These are phyloP conservation scores for Blastobotrys terrestris DNA, from an alignment of 805 yeast genomes.

Conservation along the genomic window DNA sequence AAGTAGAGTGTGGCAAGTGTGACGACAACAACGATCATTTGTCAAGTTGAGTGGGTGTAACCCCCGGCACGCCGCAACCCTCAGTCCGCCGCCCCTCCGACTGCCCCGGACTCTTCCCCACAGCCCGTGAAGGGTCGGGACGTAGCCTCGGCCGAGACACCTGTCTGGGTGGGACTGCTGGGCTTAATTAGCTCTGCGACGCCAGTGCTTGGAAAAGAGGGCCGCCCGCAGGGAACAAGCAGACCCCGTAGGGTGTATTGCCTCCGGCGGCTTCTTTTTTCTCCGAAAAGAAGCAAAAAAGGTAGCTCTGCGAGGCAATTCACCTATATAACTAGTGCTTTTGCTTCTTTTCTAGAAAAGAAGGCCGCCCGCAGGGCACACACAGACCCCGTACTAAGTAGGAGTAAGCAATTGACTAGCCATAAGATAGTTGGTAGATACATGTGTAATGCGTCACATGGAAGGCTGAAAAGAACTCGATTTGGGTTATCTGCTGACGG, in stretches of 20 bases:
- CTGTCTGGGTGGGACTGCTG: no score
- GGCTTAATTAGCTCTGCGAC: no score
- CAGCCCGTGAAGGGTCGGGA: no score
- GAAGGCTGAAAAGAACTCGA: no score
- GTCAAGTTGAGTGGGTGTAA: background rate
- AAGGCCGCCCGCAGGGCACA: background rate
- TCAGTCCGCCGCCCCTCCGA: background rate
- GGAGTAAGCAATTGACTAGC: background rate
- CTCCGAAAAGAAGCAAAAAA: no score
- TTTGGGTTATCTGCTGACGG: no score
- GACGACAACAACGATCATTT: background rate
- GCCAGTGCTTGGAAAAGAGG: no score
- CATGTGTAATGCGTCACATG: background rate
- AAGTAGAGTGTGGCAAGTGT: background rate
- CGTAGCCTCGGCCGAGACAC: no score
- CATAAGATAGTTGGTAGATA: no score
- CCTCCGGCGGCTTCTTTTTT: background rate
- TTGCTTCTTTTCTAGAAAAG: background rate
- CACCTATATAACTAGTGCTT: background rate
- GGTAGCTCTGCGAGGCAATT: no score
- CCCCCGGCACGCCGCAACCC: background rate
- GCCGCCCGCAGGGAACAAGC: no score
- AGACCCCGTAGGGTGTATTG: no score
- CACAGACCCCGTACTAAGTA: background rate
- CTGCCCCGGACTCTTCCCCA: background rate